Evolutionary conservation across 2,329 filamentous ascomycete species (phyloP).

Genomic region (Fusarium sp.): DNA sequence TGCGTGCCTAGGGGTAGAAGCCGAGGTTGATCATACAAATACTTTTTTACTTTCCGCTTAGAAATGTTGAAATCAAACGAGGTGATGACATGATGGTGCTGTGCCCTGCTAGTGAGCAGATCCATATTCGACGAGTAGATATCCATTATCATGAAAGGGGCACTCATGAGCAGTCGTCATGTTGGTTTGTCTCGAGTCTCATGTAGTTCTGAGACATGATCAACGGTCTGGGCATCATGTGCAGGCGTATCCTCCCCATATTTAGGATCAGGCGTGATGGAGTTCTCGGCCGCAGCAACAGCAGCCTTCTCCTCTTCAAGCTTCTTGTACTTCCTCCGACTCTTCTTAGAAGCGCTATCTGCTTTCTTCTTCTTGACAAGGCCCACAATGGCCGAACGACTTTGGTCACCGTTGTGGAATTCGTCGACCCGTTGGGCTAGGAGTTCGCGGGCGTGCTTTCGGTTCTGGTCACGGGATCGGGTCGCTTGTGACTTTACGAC

Average conservation of each 20-base stretch:
- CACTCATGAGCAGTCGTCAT: not conserved
- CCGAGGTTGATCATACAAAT: constrained; percentile 66
- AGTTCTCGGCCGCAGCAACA: not conserved
- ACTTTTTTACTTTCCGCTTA: constrained; percentile 56
- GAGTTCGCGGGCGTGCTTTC: constrained; percentile 80
- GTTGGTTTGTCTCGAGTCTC: constrained; percentile 2
- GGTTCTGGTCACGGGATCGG: constrained; percentile 83
- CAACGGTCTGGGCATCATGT: not conserved
- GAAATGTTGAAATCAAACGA: constrained; percentile 46
- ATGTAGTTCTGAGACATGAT: not conserved
- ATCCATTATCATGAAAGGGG: not conserved
- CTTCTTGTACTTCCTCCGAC: constrained; percentile 76
- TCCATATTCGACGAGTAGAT: not conserved
- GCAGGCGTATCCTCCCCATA: not conserved
- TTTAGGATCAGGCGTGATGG: not conserved
- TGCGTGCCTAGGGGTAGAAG: constrained; percentile 59
- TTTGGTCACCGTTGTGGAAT: constrained; percentile 72
- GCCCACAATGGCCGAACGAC: constrained; percentile 69
- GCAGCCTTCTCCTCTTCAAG: constrained; percentile 59
- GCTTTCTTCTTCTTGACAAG: constrained; percentile 71
- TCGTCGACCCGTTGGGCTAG: constrained; percentile 79
- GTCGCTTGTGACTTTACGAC: constrained; percentile 96
- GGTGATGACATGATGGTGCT: constrained; percentile 37
- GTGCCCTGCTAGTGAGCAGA: not conserved
- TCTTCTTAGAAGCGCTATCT: constrained; percentile 82